Conservation (phyloP, 495 filamentous ascomycete species). For the Xeromyces bisporus region DNA sequence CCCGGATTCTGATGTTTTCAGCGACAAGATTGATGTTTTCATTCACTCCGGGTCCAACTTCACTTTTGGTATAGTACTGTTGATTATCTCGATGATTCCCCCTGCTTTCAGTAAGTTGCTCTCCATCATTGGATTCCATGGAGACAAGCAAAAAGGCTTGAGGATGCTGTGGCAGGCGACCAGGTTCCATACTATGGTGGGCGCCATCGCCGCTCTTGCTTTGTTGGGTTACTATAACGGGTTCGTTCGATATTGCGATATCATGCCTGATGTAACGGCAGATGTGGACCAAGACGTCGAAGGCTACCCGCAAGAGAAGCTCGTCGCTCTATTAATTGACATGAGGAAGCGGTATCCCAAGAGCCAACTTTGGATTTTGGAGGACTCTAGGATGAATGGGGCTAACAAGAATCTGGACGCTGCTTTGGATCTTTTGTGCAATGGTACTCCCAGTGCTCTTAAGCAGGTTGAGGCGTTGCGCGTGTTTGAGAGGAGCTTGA, state of each 20-base stretch:
- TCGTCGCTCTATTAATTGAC: slow-evolving; percentile 46
- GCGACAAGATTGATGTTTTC: slow-evolving; percentile 62
- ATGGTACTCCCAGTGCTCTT: slow-evolving; percentile 48
- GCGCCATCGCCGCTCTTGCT: slow-evolving; percentile 69
- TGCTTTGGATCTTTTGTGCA: slow-evolving; percentile 45
- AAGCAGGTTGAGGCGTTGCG: slow-evolving; percentile 68
- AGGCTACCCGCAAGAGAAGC: slow-evolving; percentile 57
- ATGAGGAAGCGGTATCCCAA: slow-evolving; percentile 71
- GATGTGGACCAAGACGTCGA: slow-evolving; percentile 36
- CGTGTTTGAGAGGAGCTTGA: slow-evolving; percentile 70
- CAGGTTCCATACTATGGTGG: slow-evolving; percentile 76
- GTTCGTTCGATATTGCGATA: slow-evolving; percentile 71
- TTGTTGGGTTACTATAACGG: slow-evolving; percentile 79
- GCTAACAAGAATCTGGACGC: slow-evolving; percentile 48
- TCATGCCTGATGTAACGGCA: slow-evolving; percentile 43
- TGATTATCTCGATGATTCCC: slow-evolving; percentile 80
- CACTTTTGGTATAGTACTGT: slow-evolving; percentile 71
- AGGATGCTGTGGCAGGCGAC: slow-evolving; percentile 84
- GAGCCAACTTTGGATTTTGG: slow-evolving; percentile 72
- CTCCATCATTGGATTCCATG: slow-evolving; percentile 78
- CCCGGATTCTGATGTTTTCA: slow-evolving; percentile 40
- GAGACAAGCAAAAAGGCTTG: slow-evolving; percentile 71
- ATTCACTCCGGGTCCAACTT: slow-evolving; percentile 75
- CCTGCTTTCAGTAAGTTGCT: slow-evolving; percentile 74
- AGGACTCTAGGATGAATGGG: slow-evolving; percentile 69